Evolutionary conservation across 139 green algal species (phyloP).

Genomic region (Eudorina sp.): DNA sequence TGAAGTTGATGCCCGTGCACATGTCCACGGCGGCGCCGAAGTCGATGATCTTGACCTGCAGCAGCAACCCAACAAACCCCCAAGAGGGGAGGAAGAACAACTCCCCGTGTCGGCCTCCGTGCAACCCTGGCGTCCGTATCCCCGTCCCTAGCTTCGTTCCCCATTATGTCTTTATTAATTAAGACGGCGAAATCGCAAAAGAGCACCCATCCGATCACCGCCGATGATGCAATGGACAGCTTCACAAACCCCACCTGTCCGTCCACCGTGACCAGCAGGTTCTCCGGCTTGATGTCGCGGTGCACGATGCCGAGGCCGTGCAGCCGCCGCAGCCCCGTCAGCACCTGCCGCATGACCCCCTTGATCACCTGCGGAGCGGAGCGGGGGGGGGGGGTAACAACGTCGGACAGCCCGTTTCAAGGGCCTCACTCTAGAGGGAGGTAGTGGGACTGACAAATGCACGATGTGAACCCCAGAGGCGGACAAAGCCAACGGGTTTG

Average conservation of each 20-base stretch:
- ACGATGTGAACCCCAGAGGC: too few species aligned
- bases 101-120: too few species aligned
- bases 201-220: neutral
- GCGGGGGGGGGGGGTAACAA: neutral
- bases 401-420: too few species aligned
- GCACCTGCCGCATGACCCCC: constrained; percentile 75
- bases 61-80: too few species aligned
- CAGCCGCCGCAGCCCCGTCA: constrained; percentile 70
- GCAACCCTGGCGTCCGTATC: too few species aligned
- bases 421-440: too few species aligned
- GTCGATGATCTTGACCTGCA: constrained; percentile 92
- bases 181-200: too few species aligned
- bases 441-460: too few species aligned
- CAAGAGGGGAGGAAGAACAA: too few species aligned
- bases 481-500: too few species aligned
- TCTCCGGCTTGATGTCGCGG: constrained; percentile 92
- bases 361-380: constrained; percentile 67
- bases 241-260: constrained; percentile 56
- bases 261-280: constrained; percentile 85
- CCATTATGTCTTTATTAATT: too few species aligned
- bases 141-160: too few species aligned
- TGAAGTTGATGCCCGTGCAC: constrained; percentile 95
- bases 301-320: constrained; percentile 92
- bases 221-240: neutral
- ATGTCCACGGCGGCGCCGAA: constrained; percentile 94